A percentile compares a stretch with the other conserved stretches of the same genome.
Conservation (phyloP, 257 asterid genomes). For the Solanum rostratum region DNA sequence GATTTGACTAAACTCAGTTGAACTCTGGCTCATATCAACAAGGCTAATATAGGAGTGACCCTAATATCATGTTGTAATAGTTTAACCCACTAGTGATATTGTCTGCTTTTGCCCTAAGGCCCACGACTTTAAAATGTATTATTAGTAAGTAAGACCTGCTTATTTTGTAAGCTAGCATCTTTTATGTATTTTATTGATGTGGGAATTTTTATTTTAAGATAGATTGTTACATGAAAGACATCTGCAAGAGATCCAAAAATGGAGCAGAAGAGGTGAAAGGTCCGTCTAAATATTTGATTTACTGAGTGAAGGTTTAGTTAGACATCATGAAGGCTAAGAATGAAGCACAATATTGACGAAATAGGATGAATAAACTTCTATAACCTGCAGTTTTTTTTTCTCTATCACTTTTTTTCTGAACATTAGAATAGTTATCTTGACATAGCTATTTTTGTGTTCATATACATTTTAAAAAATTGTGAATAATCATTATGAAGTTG, state of each 20-base stretch:
- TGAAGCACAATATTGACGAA: slow-evolving; percentile 7
- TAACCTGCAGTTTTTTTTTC: not conserved
- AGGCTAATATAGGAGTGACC: too few relatives aligned
- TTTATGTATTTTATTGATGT: too few relatives aligned
- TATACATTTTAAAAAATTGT: not conserved
- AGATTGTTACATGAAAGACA: not conserved
- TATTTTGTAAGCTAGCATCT: too few relatives aligned
- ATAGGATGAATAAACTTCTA: slow-evolving; percentile 14
- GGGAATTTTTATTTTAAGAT: not conserved
- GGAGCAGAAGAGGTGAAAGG: not conserved
- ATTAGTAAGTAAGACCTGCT: too few relatives aligned
- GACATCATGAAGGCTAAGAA: slow-evolving; percentile 9
- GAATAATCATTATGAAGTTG: not conserved
- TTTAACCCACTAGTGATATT: too few relatives aligned
- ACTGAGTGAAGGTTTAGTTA: not conserved
- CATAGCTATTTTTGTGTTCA: not conserved
- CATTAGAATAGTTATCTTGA: not conserved
- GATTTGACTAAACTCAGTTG: too few relatives aligned
- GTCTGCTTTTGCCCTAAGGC: too few relatives aligned
- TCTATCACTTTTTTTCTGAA: not conserved
- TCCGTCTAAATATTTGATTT: slow-evolving; percentile 8
- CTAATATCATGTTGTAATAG: too few relatives aligned
- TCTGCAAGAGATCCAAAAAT: not conserved
- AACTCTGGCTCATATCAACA: too few relatives aligned
- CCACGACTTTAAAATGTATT: too few relatives aligned